phyloP scores from a whole-genome alignment of 371 early-diverging fungal species.

The Lichtheimia ramosa region DNA sequence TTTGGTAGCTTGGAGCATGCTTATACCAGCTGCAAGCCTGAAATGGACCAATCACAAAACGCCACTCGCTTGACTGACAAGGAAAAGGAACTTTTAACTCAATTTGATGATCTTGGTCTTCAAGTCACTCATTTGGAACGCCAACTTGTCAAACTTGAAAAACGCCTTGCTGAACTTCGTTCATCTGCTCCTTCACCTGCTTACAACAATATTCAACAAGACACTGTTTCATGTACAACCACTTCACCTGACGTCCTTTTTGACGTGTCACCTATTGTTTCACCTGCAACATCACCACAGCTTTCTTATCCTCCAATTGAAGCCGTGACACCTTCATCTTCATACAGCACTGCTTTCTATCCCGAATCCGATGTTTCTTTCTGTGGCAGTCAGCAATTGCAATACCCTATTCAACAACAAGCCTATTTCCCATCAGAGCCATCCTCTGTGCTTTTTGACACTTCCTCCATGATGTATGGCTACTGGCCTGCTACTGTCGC shows the following conservation, averaged over 20 bases:
- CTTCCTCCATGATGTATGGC: too few relatives aligned
- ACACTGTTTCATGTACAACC: background rate
- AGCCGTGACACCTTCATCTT: too few relatives aligned
- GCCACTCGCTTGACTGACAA: slow-evolving; percentile 30
- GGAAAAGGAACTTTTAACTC: slow-evolving; percentile 45
- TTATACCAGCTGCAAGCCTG: slow-evolving; percentile 25
- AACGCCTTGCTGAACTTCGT: slow-evolving; percentile 21
- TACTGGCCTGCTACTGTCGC: background rate
- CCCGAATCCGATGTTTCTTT: background rate
- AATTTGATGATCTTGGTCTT: slow-evolving; percentile 43
- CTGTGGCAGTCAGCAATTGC: background rate
- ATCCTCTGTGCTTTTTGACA: background rate
- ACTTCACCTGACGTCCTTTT: background rate
- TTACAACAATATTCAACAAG: too few relatives aligned
- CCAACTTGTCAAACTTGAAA: slow-evolving; percentile 32
- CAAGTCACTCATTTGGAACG: slow-evolving; percentile 44
- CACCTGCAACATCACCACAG: background rate
- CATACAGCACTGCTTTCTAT: background rate
- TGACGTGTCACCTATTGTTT: background rate
- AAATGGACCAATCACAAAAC: slow-evolving; percentile 22
- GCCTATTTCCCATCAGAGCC: background rate
- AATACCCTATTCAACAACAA: slow-evolving; percentile 5
- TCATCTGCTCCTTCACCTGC: slow-evolving; percentile 1
- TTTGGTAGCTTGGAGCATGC: slow-evolving; percentile 35
- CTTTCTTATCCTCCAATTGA: background rate